Evolutionary conservation across 177 flowering plant genomes (phyloP), one percentile per base, ranked within the genome.

Genomic region (Vitis hybrid): DNA sequence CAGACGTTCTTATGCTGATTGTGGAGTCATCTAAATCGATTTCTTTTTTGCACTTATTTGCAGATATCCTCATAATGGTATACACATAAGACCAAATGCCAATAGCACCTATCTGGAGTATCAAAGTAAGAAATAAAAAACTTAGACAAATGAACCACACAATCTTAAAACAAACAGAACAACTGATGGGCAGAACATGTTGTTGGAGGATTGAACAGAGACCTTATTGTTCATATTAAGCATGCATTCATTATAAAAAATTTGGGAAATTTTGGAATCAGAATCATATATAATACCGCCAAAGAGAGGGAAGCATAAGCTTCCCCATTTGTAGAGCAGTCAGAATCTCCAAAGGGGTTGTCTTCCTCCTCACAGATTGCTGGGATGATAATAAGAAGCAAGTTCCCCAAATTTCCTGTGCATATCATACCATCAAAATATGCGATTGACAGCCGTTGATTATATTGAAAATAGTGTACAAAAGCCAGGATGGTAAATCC

Each of bases 21-120:
- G 62, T 39, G 49, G 71, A 67, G 19, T 60, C 74, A 19, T 18
- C 68, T 70, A 53, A 65, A 59, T 71, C 63, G 7, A 19, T 71
- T 51, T 72, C 84, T 64, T 64, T 66, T 15, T 64, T 55, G 52
- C 60, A 66, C 16, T 48, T 64, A 57, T 39, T 72, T 55, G 88
- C 72, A 52, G 76, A 89, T 52, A 86, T 55, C 59, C 92, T 71
- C 66, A 93, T 74, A 3, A 93, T 78, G 66, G 81, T 84, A 76
- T 84, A 90, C 7, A 84, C 93, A 64, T 85, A 89, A 19, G 90
- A 77, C 98, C 98, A 93, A 67, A 88, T 64, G 68, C 68, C 88
- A 59, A 93, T 65, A 50, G 92, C 88, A 22, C 94, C 96, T 1
- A 88, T 62, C 98, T 90, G 85, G 69, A 33, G 12, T 13, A 33